Evolutionary conservation across 306 rosid species (phyloP), one percentile per base, ranked within the genome.

Genomic region (Trifolium repens): DNA sequence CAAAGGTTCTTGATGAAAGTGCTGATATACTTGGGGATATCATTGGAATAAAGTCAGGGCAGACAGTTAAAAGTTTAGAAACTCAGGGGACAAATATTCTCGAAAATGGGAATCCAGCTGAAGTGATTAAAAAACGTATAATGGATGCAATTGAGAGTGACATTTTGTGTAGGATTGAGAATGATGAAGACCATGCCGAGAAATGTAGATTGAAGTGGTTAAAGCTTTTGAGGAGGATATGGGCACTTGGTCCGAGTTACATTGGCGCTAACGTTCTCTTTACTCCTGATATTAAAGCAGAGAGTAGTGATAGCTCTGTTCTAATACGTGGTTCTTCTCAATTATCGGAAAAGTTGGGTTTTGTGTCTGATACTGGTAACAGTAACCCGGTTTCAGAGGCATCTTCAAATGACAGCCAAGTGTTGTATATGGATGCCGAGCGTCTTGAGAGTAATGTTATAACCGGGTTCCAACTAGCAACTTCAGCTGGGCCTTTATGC

Each of bases 401-500:
- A 78, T 80, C 89, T 26, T 80, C 85, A 22, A 85, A 78, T 34
- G 81, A 9, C 71, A 72, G 74, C 75, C 87, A 82, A 61, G 71
- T 76, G 17, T 74, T 82, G 47, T 54, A 69, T 77, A 73, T 66
- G 74, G 97, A 89, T 71, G 96, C 89, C 17, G 90, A 87, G 76
- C 84, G 83, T 64, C 96, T 93, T 24, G 90, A 89, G 83, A 88
- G 86, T 76, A 89, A 93, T 59, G 84, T 94, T 47, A 74, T 94
- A 40, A 84, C 96, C 39, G 96, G 96, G 17, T 94, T 91, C 85
- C 90, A 94, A 67, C 80, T 89, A 46, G 96, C 98, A 66, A 87
- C 97, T 53, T 87, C 96, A 5, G 92, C 98, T 13, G 98, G 98
- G 73, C 98, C 98, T 64, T 81, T 94, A 82, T 94, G 97, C 72